phyloP scores from a whole-genome alignment of 352 stramenopile species.

The Phytophthora podocarpi region DNA sequence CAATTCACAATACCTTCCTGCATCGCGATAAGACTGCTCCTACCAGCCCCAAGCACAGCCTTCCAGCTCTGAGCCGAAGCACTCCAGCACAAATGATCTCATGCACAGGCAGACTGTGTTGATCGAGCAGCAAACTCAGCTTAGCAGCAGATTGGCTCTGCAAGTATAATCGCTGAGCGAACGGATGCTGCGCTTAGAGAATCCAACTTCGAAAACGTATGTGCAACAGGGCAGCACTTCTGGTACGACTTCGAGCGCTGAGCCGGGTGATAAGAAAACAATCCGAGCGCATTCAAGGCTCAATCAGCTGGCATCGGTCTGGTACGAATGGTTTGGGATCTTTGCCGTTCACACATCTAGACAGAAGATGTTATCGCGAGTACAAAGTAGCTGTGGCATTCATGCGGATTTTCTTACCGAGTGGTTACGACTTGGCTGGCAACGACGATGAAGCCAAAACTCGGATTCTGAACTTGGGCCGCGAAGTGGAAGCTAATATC shows the following conservation, averaged over 20 bases:
- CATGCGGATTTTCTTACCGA: slow-evolving; percentile 12
- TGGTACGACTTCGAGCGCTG: background rate
- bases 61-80: too few species aligned
- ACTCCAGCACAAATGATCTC: background rate
- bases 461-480: background rate
- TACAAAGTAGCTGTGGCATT: slow-evolving; percentile 4
- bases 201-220: background rate
- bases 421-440: slow-evolving; percentile 5
- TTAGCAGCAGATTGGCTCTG: background rate
- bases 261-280: too few species aligned
- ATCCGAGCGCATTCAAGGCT: background rate
- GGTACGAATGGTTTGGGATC: slow-evolving; percentile 3
- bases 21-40: background rate
- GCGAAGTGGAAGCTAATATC: background rate
- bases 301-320: background rate
- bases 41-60: too few species aligned
- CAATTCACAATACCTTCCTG: background rate
- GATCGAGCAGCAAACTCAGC: background rate
- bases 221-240: too few species aligned
- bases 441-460: background rate
- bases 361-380: slow-evolving; percentile 3
- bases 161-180: background rate
- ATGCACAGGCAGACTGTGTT: background rate
- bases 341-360: background rate
- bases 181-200: background rate